A percentile compares a stretch with the other conserved stretches of the same genome.
phyloP scores from a whole-genome alignment of 2,329 filamentous ascomycete species.

The Xylariaceae sp. region DNA sequence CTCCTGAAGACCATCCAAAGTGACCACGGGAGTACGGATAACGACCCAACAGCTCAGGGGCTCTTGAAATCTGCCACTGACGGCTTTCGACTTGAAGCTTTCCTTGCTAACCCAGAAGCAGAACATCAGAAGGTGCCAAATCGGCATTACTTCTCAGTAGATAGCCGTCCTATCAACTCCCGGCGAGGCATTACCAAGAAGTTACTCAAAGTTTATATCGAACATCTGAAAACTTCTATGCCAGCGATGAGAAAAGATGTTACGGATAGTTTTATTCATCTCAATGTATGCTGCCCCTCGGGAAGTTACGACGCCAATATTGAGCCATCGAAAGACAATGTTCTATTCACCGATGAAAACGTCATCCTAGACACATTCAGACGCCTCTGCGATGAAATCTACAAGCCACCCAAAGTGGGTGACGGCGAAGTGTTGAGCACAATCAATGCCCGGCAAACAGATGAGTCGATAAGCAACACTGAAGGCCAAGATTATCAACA shows the following conservation, averaged over 20 bases:
- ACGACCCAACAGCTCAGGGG: constrained; percentile 7
- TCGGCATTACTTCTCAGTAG: constrained; percentile 61
- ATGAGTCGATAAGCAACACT: not conserved
- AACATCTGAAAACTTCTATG: constrained; percentile 35
- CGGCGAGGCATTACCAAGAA: constrained; percentile 54
- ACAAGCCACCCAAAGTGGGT: constrained; percentile 23
- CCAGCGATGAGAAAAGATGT: not conserved
- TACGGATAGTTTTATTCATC: constrained; percentile 54
- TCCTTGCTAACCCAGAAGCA: constrained; percentile 50
- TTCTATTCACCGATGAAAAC: constrained; percentile 58
- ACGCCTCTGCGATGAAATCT: constrained; percentile 38
- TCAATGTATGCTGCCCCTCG: constrained; percentile 57
- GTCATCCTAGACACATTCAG: constrained; percentile 42
- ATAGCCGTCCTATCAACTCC: constrained; percentile 58
- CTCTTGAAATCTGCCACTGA: not conserved
- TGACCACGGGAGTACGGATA: constrained; percentile 4
- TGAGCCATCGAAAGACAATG: constrained; percentile 65
- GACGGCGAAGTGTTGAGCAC: not conserved
- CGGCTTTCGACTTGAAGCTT: constrained; percentile 48
- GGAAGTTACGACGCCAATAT: constrained; percentile 67
- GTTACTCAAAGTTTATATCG: constrained; percentile 49
- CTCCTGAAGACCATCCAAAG: constrained; percentile 31
- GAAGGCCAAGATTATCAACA: not conserved
- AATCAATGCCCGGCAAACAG: not conserved
- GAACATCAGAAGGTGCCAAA: constrained; percentile 40